Evolutionary conservation across 345 rosid species (phyloP), one percentile per base, ranked within the genome.

Genomic region (Pistacia vera): DNA sequence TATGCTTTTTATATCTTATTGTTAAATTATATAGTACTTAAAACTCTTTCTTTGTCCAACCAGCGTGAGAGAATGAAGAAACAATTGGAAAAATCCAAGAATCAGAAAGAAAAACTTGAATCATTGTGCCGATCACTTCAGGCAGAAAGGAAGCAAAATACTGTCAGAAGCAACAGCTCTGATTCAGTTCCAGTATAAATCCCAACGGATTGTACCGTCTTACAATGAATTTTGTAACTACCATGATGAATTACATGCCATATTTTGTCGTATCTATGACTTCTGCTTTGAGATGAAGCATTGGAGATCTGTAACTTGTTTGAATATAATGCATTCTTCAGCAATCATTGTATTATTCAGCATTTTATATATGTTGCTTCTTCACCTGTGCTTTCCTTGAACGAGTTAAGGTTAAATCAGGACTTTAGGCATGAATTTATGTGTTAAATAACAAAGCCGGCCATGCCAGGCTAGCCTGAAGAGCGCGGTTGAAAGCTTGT

Each of bases 61-160:
- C 89, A 95, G 98, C 93, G 96, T 8, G 98, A 95, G 70, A 81
- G 81, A 70, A 17, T 83, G 87, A 95, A 91, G 91, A 89, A 90
- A 81, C 90, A 83, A 68, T 78, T 93, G 78, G 94, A 93, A 89
- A 95, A 89, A 85, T 86, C 88, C 28, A 95, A 87, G 89, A 95
- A 95, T 67, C 99, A 95, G 84, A 95, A 95, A 81, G 96, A 89
- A 57, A 93, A 87, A 85, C 93, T 91, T 48, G 99, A 95, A 82
- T 91, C 94, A 10, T 82, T 93, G 73, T 95, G 96, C 84, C 86
- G 98, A 66, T 88, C 96, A n/a, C 97, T 93, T 78, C 99, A 91
- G 80, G 94, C 96, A 11, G 97, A 95, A 82, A 85, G 98, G 85
- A 93, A 87, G 78, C 96, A 87, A 74, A 85, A 78, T 63, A 60